Base-by-base conservation (phyloP, 345 rosid species). In the Populus ilicifolia region DNA sequence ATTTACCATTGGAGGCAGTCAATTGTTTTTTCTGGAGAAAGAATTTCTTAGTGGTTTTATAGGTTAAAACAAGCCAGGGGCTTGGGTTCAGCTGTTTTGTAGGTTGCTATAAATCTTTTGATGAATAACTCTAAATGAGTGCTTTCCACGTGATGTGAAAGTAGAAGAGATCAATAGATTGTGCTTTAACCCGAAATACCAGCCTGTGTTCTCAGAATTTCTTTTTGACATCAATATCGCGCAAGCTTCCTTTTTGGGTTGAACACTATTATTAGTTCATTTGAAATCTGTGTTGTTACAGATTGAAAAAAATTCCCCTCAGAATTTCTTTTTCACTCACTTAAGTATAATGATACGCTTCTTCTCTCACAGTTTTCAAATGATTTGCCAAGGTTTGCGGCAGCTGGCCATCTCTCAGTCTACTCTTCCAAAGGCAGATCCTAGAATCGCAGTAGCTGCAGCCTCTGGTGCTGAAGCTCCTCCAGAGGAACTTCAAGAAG, bases 381-480 rank as follows among this genome's bases (percentile, higher is more conserved):
- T 85, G 67, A 88, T 94, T 59, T 83, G 89, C 80, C 88, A 89
- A 85, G 83, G 89, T 48, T 86, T 93, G 80, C 79, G 92, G 77
- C 91, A 88, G 71, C 77, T 85, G 87, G 97, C 94, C 20, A 79
- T 96, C 76, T 82, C 89, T 65, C 86, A 84, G 80, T 82, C 91
- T 52, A 74, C 83, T 75, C 87, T 82, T 79, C 97, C 92, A 11
- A 95, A 90, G 82, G 91, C 85, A 52, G 96, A 89, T 87, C 78
- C 90, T 69, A 89, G 86, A 74, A 85, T 85, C 85, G 86, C 81
- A 46, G 61, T 72, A 66, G 79, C 77, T 72, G 88, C 91, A 54
- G 98, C 94, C 44, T 52, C 78, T 70, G 96, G 88, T 78, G 89
- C 87, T 48, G 92, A 90, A 67, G 88, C 91, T 78, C 83, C 89